Evolutionary conservation across 805 yeast genomes (phyloP).

Genomic region (Teunomyces aglyptinius): DNA sequence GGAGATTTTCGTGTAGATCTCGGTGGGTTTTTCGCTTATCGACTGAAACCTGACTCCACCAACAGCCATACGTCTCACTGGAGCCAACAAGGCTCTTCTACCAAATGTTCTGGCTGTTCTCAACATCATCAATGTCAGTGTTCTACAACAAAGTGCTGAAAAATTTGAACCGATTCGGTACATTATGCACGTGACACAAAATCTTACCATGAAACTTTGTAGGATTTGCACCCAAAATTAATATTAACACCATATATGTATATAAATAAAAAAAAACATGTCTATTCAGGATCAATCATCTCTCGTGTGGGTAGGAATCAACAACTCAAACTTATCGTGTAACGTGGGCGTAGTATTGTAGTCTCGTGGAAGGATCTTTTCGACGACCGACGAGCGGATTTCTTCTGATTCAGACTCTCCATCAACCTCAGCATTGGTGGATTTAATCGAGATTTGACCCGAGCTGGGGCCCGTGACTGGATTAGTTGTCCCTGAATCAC

Average conservation of each 20-base stretch:
- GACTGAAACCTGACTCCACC: constrained; percentile 1
- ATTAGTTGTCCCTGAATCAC: background rate
- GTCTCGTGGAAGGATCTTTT: constrained; percentile 7
- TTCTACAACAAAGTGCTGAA: background rate
- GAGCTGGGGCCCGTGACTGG: background rate
- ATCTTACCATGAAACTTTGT: background rate
- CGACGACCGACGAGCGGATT: constrained; percentile 12
- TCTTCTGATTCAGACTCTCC: constrained; percentile 22
- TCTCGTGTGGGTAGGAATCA: constrained; percentile 19
- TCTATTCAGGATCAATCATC: constrained; percentile 24
- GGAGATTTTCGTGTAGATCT: constrained; percentile 52
- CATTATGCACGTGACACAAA: background rate
- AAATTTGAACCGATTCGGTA: constrained; percentile 1
- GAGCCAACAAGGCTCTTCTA: background rate
- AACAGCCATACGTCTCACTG: background rate
- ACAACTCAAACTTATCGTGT: constrained; percentile 42
- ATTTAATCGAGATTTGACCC: constrained; percentile 17
- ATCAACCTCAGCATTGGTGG: constrained; percentile 29
- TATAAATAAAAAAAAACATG: background rate
- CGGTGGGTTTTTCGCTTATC: constrained; percentile 24
- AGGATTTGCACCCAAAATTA: background rate
- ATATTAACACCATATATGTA: background rate
- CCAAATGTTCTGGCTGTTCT: background rate
- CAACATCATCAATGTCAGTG: background rate
- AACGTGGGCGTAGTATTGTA: constrained; percentile 22